Evolutionary conservation across 768 basidiomycete species (phyloP), one percentile per base, ranked within the genome.

Genomic region (Sutorius australiensis): DNA sequence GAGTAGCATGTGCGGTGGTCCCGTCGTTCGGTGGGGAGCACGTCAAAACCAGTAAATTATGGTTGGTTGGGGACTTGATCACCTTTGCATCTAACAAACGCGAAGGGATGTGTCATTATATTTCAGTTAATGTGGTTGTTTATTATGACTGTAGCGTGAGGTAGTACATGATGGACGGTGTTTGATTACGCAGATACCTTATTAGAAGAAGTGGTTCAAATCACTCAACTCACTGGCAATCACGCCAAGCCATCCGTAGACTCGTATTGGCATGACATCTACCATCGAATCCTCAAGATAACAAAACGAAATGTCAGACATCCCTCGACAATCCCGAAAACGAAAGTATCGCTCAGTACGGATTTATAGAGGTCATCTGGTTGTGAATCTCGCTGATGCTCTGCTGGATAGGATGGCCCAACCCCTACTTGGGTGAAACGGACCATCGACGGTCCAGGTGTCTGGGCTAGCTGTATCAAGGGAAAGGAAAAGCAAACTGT

Each of bases 391-490:
- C 14, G 32, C 46, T 54, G 46, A 66, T 24, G 21, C 33, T 24
- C 24, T 30, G 10, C 30, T 37, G 17, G 30, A 37, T 57, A 88
- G 86, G 84, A 87, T 61, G 86, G 86, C 6, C 36, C 61, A 30
- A 80, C 81, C 3, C 78, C 83, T 16, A 77, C 83, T 28, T 86
- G 84, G 84, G 77, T 72, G 19, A 88, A 82, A 67, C 72, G 79
- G 39, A 68, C 73, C 24, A 79, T 92, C 52, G 86, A 88, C 54
- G 91, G 91, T 9, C 91, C 91, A 17, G 90, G 91, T 16, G 72
- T 93, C 17, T 93, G 91, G 90, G 87, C 82, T 10, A 90, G 84
- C 61, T 92, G 89, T 76, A 79, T 90, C 30, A 89, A 86, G 66
- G 91, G 91, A 17, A 92, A 86, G 59, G 92, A 93, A 67, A 86